A percentile compares a stretch with the other conserved stretches of the same genome.
Evolutionary conservation across 768 basidiomycete genomes (phyloP).

Genomic region (Psilocybe tampanensis): DNA sequence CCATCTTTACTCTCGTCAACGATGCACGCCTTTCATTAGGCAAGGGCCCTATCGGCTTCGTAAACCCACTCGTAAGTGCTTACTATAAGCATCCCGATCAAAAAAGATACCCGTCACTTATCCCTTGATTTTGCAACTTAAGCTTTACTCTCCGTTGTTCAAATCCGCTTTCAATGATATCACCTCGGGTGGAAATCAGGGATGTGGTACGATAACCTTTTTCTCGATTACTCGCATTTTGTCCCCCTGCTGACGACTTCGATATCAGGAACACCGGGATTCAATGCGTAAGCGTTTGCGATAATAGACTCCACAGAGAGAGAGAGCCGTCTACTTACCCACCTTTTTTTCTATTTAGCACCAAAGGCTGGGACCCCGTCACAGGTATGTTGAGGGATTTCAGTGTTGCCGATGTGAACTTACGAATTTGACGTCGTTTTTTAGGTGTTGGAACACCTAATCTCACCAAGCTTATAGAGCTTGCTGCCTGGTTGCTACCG

Average conservation of each 20-base stretch:
- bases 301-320: background rate
- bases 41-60: conserved; percentile 50
- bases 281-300: conserved; percentile 29
- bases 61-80: conserved; percentile 48
- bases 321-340: background rate
- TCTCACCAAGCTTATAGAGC: conserved; percentile 28
- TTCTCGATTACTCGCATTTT: conserved; percentile 2
- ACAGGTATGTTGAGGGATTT: conserved; percentile 26
- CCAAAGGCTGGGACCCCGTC: conserved; percentile 45
- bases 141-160: conserved; percentile 39
- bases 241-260: background rate
- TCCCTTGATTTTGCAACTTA: background rate
- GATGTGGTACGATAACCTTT: conserved; percentile 30
- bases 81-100: no score
- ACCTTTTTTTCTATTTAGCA: conserved; percentile 22
- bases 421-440: background rate
- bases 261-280: conserved; percentile 32
- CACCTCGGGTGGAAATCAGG: conserved; percentile 40
- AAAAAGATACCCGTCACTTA: no score
- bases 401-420: background rate
- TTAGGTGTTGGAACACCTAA: conserved; percentile 41
- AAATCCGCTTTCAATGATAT: conserved; percentile 43
- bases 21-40: conserved; percentile 47
- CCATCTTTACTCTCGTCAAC: conserved; percentile 53
- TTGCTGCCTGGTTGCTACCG: conserved; percentile 34